These are phyloP conservation scores for Penicillium subrubescens DNA, from an alignment of 495 filamentous ascomycete genomes.

Conservation along the genomic window DNA sequence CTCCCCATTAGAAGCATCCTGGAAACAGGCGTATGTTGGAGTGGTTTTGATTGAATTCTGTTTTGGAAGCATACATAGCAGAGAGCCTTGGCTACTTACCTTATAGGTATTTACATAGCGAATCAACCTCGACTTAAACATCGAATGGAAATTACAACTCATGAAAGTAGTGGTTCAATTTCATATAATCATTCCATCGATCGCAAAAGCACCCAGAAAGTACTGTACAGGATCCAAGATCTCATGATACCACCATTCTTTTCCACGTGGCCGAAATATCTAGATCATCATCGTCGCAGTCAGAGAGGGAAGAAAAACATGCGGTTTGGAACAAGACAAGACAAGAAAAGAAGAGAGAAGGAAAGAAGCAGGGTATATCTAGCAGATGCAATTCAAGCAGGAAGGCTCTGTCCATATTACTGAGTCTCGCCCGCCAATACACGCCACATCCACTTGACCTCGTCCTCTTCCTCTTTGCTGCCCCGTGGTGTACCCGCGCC, in stretches of 20 bases:
- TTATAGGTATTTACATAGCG: neutral
- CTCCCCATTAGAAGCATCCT: conserved; percentile 15
- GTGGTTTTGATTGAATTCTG: neutral
- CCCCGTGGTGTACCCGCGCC: conserved; percentile 46
- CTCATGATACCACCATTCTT: conserved; percentile 24
- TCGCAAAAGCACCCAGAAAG: conserved; percentile 18
- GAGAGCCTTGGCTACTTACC: conserved; percentile 3
- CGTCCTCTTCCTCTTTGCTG: conserved; percentile 46
- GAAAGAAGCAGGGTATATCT: conserved; percentile 23
- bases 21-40: conserved; percentile 11
- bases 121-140: neutral
- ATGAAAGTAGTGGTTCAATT: neutral
- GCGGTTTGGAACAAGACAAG: no score
- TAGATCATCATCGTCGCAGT: conserved; percentile 2
- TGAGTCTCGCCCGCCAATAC: conserved; percentile 36
- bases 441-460: conserved; percentile 49
- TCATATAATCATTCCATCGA: conserved; percentile 20
- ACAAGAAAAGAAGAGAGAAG: neutral
- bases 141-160: neutral
- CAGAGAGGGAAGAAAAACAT: neutral
- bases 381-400: conserved; percentile 10
- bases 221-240: conserved; percentile 32
- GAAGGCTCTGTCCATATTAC: conserved; percentile 8
- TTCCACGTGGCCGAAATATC: conserved; percentile 12
- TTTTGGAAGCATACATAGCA: conserved; percentile 5